Base-by-base conservation (phyloP, 768 basidiomycete genomes). In the Agaricus sinodeliciosus region DNA sequence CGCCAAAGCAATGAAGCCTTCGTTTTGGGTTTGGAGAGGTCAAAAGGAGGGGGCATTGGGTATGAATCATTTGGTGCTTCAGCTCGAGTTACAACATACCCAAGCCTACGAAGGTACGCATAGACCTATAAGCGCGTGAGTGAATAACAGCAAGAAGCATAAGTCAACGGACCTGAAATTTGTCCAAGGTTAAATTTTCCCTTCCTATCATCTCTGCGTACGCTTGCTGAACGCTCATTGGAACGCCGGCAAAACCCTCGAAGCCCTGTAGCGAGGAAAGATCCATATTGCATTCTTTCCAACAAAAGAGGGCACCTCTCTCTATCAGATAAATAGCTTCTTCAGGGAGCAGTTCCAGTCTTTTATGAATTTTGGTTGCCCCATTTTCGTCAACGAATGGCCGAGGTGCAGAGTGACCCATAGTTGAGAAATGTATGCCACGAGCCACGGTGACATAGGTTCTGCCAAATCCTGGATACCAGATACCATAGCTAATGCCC, bases 321-420 rank as follows among this genome's bases (percentile, higher is more conserved):
- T 98, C 96, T 42, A 95, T 77, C 28, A 98, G 79, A 72, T 97
- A 98, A 15, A 99, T 76, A 0, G 91, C 82, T 70, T 99, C 96
- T 69, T 99, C 96, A 0, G 96, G 96, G 2, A 99, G 75, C 0
- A 99, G 75, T 62, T 97, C 93, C 15, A 91, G 70, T 25, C 84
- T 72, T 65, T 85, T 90, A 12, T 79, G 75, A 1, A 69, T 51
- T 60, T 80, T 85, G 39, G 67, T 59, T 22, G 61, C 55, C n/a
- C 65, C 65, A 22, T 68, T 63, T 25, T 72, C 67, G 12, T 61
- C 60, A 1, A 65, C n/a, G 9, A 65, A 54, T 6, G 67, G 60
- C 27, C 85, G 72, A 12, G 87, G 80, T 28, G 79, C 78, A 18
- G 88, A 88, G 60, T 90, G 84, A 0, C 95, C 96, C 72, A 96